A percentile compares a stretch with the other conserved stretches of the same genome.
Conservation (phyloP, 2,329 filamentous ascomycete species). For the Fusarium marasasianum region DNA sequence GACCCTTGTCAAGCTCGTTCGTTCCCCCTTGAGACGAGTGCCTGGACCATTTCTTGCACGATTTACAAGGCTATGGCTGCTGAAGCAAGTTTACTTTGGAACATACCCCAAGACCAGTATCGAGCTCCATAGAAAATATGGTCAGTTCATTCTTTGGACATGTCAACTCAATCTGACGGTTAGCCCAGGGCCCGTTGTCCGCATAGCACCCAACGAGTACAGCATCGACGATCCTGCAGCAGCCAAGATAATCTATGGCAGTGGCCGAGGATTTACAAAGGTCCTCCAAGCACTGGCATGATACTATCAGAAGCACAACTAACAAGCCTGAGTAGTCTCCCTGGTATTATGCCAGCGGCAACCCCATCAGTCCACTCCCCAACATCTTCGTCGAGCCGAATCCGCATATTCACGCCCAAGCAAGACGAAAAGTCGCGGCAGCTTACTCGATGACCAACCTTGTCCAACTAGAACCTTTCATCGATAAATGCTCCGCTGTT, state of each 20-base stretch:
- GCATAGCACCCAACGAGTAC: not conserved
- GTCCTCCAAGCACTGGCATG: not conserved
- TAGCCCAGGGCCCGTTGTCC: not conserved
- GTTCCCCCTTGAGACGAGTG: not conserved
- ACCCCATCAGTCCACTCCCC: not conserved
- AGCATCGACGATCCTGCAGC: not conserved
- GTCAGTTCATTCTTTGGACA: rapidly evolving
- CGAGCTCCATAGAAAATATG: not conserved
- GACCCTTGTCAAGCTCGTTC: not conserved
- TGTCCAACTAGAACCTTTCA: not conserved
- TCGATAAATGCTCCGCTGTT: not conserved
- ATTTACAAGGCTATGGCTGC: not conserved
- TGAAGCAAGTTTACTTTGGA: not conserved
- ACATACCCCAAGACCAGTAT: not conserved
- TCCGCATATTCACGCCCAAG: not conserved
- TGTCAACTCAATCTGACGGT: not conserved
- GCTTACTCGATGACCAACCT: not conserved
- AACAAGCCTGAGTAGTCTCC: not conserved
- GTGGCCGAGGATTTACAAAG: not conserved
- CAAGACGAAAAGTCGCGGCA: not conserved
- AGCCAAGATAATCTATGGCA: not conserved
- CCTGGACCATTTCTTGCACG: not conserved
- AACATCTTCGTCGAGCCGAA: not conserved
- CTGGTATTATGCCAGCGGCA: not conserved
- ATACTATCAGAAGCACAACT: rapidly evolving